Evolutionary conservation across 1,284 basidiomycete genomes (phyloP), one percentile per base, ranked within the genome.

Genomic region (Termitomyces sp.): DNA sequence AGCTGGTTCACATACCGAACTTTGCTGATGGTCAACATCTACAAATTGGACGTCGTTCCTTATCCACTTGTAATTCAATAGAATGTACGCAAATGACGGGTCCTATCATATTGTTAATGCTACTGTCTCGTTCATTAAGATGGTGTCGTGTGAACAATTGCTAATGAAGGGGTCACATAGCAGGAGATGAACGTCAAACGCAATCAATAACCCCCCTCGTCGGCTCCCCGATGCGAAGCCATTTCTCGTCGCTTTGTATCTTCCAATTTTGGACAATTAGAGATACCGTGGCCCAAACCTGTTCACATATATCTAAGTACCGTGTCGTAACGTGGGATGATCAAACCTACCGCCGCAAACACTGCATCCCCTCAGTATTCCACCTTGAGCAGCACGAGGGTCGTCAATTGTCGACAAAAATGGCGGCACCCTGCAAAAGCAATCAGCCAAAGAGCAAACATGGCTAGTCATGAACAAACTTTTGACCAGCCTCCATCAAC

Each of bases 401-500:
- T 99, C 97, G 41, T 98, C 94, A 61, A 99, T 88, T 1, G 86
- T 90, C 48, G 83, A 75, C 60, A 99, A 73, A 77, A 99, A 99
- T n/a, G 94, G 92, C 0, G 97, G 97, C 6, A 99, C 94, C 66
- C 94, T 95, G 62, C 4, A 46, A 61, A 58, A 58, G 56, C 40
- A 41, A 26, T 52, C 48, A 47, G 56, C 24, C 45, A 19, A 39
- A 15, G 38, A 45, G 24, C 44, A 34, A 43, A 31, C 9, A 26
- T 40, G 39, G 41, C 17, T 40, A 61, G 40, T 47, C 41, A 31
- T 15, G 34, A 15, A 54, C 54, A 12, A 28, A 75, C 91, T 94
- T 94, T 74, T 99, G 97, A 52, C 96, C 97, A 1, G 96, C 95
- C 70, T 99, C 97, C 79, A 97, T 90, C 50, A 99, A 75, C 49